These are phyloP conservation scores for Aschersonia sp. DNA, from an alignment of 2,329 filamentous ascomycete species.

Conservation along the genomic window DNA sequence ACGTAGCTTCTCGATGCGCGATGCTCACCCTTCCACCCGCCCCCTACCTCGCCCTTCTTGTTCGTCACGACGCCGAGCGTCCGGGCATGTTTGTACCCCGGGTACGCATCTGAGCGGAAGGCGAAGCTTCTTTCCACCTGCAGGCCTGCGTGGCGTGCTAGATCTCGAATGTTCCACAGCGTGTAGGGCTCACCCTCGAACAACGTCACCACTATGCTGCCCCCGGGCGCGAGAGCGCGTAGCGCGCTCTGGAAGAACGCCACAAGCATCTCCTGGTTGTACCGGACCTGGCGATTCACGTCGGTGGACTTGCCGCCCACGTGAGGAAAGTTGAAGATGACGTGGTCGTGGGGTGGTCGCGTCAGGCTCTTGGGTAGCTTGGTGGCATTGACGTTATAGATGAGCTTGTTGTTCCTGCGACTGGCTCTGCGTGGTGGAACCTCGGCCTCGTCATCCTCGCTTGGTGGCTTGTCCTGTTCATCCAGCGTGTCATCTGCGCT, in stretches of 20 bases:
- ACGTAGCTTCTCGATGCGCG: conserved; percentile 41
- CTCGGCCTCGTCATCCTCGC: too few species aligned
- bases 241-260: conserved; percentile 47
- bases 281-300: conserved; percentile 84
- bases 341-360: conserved; percentile 48
- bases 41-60: conserved; percentile 26
- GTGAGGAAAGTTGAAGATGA: conserved; percentile 96
- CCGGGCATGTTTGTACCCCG: conserved; percentile 58
- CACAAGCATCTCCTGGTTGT: conserved; percentile 72
- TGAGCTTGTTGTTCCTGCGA: conserved; percentile 13
- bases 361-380: conserved; percentile 40
- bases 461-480: background rate
- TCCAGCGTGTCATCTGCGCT: too few species aligned
- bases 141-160: conserved; percentile 65
- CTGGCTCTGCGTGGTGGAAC: conserved; percentile 2
- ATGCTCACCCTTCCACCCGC: conserved; percentile 27
- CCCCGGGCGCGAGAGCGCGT: conserved; percentile 24
- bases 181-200: conserved; percentile 94
- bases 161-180: conserved; percentile 84
- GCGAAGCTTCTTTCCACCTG: conserved; percentile 55
- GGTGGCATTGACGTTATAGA: conserved; percentile 4
- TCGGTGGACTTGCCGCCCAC: conserved; percentile 85
- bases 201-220: conserved; percentile 64
- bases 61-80: conserved; percentile 52
- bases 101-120: conserved; percentile 54